Base-by-base conservation (phyloP, 83 land plant species). In the Isoetes engelmannii region DNA sequence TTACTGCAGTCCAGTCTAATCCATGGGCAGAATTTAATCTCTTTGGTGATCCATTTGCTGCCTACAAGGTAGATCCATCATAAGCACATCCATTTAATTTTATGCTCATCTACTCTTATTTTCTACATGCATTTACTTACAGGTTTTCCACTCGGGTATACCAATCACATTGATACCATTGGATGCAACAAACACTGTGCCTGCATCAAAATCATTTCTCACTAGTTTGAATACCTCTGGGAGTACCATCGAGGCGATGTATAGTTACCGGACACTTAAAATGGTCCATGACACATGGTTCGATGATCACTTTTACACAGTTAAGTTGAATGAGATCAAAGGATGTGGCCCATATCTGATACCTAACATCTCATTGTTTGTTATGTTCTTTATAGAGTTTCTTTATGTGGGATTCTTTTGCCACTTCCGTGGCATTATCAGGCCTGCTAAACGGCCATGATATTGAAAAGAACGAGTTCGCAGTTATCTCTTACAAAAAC, bases 351-450 rank as follows among this genome's bases (percentile, higher is more conserved):
- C 37, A 28, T 28, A 28, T 28, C 37, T 28, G 37, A 28, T 28
- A 28, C 37, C 2, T 28, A 28, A 28, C 17, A 12, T 12, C 13
- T 51, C 55, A 12, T 51, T 51, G 17, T 51, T 51, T 12, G 13
- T 51, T 51, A 51, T 51, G 7, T 5, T 19, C 4, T 65, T 62
- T 50, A 59, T 60, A 87, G 96, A 82, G 74, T 50, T 87, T 84
- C 70, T 90, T 83, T 74, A 84, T 87, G 86, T 90, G 96, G 96
- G 96, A 90, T 37, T 85, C 96, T 4, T 87, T 90, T 42, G 77
- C 76, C 28, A 56, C 89, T 48, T 92, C 88, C 60, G 79, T 90
- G 10, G 89, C 89, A 17, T 48, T 79, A 4, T 90, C 96, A 70
- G 80, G 81, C 28, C 87, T 90, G 82, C 75, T 74, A 4, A 72